Conservation (phyloP, 164 flowering plant species). For the Chimonanthus salicifolius region DNA sequence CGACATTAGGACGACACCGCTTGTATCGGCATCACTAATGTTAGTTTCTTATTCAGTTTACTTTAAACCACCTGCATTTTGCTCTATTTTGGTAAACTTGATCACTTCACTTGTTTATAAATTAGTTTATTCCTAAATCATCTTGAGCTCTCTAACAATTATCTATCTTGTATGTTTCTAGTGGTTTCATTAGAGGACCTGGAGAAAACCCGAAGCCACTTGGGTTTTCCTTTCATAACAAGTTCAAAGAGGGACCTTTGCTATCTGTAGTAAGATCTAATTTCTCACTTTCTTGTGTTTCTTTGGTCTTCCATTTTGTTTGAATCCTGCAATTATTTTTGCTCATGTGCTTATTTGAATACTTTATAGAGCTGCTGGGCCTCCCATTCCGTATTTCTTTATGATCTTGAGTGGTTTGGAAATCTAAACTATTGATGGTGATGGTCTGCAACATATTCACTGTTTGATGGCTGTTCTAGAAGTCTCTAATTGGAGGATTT, state of each 20-base stretch:
- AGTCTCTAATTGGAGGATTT: no score
- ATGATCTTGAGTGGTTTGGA: no score
- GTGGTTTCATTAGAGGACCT: slow-evolving; percentile 96
- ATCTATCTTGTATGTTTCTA: slow-evolving; percentile 16
- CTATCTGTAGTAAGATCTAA: slow-evolving; percentile 70
- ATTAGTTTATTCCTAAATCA: background rate
- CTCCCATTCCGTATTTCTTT: no score
- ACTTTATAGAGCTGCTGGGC: no score
- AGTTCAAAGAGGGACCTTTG: slow-evolving; percentile 84
- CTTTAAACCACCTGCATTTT: background rate
- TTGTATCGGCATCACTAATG: slow-evolving; percentile 76
- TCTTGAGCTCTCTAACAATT: background rate
- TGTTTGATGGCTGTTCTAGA: no score
- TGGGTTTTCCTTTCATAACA: slow-evolving; percentile 81
- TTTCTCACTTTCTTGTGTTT: background rate
- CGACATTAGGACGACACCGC: slow-evolving; percentile 71
- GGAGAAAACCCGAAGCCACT: slow-evolving; percentile 79
- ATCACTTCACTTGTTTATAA: background rate
- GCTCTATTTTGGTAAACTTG: background rate
- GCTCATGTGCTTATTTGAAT: background rate
- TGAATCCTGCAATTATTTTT: background rate
- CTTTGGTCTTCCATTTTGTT: background rate
- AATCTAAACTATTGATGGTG: no score
- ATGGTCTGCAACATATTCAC: no score
- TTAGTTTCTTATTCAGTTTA: slow-evolving; percentile 28